These are phyloP conservation scores for Dalbergia oliveri DNA, from an alignment of 306 rosid genomes.

Conservation along the genomic window DNA sequence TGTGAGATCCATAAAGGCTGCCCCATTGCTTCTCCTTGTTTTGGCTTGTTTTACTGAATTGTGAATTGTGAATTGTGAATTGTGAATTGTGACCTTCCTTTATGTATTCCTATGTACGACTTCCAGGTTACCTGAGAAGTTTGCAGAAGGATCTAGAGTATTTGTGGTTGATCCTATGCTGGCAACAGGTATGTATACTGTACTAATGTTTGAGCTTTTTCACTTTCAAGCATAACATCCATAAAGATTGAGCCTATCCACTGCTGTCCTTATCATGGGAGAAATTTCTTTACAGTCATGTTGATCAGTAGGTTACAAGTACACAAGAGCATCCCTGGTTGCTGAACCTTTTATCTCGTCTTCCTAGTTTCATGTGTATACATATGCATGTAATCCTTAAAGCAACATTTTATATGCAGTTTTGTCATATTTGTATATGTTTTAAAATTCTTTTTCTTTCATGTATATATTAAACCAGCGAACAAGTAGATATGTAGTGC, in stretches of 20 bases:
- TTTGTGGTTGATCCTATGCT: slow-evolving; percentile 94
- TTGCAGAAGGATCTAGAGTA: slow-evolving; percentile 80
- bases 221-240: slow-evolving; percentile 6
- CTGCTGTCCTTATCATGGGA: not conserved
- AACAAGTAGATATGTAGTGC: not conserved
- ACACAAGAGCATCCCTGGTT: not conserved
- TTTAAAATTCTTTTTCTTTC: not conserved
- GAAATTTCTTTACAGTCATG: not conserved
- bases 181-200: slow-evolving; percentile 76
- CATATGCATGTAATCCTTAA: not conserved
- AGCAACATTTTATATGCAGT: not conserved
- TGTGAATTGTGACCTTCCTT: slow-evolving; percentile 7
- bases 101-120: slow-evolving; percentile 1
- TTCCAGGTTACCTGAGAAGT: slow-evolving; percentile 79
- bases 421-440: not conserved
- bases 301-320: not conserved
- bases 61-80: slow-evolving; percentile 18
- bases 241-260: not conserved
- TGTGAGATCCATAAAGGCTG: slow-evolving; percentile 1
- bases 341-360: not conserved
- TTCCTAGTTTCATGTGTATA: not conserved
- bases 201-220: slow-evolving; percentile 36
- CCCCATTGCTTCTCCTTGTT: slow-evolving; percentile 20
- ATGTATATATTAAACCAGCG: not conserved
- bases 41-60: slow-evolving; percentile 25